These are phyloP conservation scores for Amesomyces nigricolor DNA, from an alignment of 2,329 filamentous ascomycete species.

Conservation along the genomic window DNA sequence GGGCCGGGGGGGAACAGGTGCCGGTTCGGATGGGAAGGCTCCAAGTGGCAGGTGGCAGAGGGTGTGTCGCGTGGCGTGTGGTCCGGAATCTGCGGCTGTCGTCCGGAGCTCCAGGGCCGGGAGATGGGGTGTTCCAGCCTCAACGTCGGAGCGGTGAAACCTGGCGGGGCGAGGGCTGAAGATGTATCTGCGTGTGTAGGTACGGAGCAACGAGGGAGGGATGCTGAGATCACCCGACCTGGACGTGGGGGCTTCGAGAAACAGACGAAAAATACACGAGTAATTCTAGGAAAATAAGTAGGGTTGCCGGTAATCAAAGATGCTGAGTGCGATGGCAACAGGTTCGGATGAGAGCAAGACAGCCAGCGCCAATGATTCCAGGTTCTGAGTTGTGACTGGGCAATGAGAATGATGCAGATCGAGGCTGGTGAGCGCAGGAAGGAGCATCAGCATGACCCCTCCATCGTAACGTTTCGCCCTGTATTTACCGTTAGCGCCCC, in stretches of 20 bases:
- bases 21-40: constrained; percentile 3
- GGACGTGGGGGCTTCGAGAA: not conserved
- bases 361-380: too few species aligned
- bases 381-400: not conserved
- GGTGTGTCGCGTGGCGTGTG: constrained; percentile 6
- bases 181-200: not conserved
- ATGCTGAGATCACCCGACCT: constrained; percentile 9
- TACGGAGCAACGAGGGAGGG: not conserved
- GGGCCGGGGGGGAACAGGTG: constrained; percentile 1
- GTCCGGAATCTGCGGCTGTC: not conserved
- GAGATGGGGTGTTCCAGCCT: not conserved
- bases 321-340: too few species aligned
- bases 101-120: not conserved
- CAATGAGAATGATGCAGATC: not conserved
- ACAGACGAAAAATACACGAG: too few species aligned
- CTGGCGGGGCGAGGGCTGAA: not conserved
- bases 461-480: constrained; percentile 5
- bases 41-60: not conserved
- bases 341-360: too few species aligned
- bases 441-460: constrained; percentile 10
- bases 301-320: too few species aligned
- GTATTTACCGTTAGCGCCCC: constrained; percentile 1
- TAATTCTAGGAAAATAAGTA: too few species aligned
- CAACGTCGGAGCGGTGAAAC: constrained; percentile 5
- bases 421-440: too few species aligned